These are phyloP conservation scores for Epipyxis sp. DNA, from an alignment of 108 stramenopile species.

Conservation along the genomic window DNA sequence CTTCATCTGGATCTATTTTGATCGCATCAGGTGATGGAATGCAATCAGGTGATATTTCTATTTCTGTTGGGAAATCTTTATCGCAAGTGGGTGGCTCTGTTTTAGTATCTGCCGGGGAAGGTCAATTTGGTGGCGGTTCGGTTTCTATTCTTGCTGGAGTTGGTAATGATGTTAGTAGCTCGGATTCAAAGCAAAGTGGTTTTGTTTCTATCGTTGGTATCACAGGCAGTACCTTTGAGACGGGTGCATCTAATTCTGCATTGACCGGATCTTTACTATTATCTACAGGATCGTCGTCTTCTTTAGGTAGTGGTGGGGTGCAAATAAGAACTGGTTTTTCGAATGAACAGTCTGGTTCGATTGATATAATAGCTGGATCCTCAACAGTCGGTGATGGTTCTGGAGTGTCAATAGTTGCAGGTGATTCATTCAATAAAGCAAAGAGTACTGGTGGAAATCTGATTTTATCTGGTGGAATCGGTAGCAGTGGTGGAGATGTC, in stretches of 20 bases:
- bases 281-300: no score
- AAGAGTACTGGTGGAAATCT: not conserved
- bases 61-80: not conserved
- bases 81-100: not conserved
- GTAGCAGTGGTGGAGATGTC: not conserved
- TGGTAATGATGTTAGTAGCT: constrained; percentile 11
- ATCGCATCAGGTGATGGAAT: constrained; percentile 9
- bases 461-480: not conserved
- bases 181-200: constrained; percentile 9
- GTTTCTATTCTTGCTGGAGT: not conserved
- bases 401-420: not conserved
- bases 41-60: not conserved
- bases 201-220: not conserved
- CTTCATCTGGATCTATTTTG: not conserved
- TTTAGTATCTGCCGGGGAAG: constrained; percentile 4
- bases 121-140: constrained; percentile 3
- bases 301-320: not conserved
- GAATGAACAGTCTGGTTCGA: not conserved
- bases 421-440: not conserved
- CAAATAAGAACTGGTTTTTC: not conserved
- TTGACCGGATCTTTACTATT: no score
- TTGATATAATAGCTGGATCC: not conserved
- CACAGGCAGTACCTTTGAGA: not conserved
- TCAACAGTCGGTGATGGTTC: not conserved
- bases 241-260: not conserved